Base-by-base conservation (phyloP, 164 flowering plant species). In the Umbellularia californica region DNA sequence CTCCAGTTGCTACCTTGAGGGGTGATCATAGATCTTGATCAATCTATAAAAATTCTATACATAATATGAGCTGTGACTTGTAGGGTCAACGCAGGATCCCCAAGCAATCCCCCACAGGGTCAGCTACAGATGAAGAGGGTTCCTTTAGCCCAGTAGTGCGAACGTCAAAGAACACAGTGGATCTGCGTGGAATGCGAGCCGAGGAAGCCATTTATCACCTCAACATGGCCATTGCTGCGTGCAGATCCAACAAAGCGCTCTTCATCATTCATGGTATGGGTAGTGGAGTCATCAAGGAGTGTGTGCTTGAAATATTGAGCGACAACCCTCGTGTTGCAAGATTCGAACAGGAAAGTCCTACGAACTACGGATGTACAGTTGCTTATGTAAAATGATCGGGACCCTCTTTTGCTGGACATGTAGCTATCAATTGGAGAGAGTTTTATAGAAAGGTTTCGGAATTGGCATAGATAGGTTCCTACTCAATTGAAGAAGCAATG, bases 191-290 rank as follows among this genome's bases (percentile, higher is more conserved):
- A 11, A 90, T 90, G 96, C 82, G 96, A 60, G 87, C 83, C 2
- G 95, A 90, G 76, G 96, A 94, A 85, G 98, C 97, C 67, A 75
- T 88, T 75, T 82, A 72, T 66, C 77, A 83, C 19, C 90, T 94
- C 22, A 72, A 84, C 68, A 84, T 89, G 85, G 92, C 86, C 23
- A 83, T 92, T 55, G 74, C 87, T 58, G 75, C 82, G 3, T 77
- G 82, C 65, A 81, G 79, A 28, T 73, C 94, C 17, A 70, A 75
- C 28, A 85, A 87, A 22, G 87, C 89, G 69, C 83, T 92, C 75
- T 92, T 90, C 81, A 78, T 94, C 60, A 79, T 94, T 71, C 96
- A 92, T 82, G 98, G 97, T 17, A 92, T 91, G 90, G 97, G 98
- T 70, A 89, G 92, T 50, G 96, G 96, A 23, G 94, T 80, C 52